Base-by-base conservation (phyloP, 352 stramenopile species). In the Globisporangium rhizosaccharum region DNA sequence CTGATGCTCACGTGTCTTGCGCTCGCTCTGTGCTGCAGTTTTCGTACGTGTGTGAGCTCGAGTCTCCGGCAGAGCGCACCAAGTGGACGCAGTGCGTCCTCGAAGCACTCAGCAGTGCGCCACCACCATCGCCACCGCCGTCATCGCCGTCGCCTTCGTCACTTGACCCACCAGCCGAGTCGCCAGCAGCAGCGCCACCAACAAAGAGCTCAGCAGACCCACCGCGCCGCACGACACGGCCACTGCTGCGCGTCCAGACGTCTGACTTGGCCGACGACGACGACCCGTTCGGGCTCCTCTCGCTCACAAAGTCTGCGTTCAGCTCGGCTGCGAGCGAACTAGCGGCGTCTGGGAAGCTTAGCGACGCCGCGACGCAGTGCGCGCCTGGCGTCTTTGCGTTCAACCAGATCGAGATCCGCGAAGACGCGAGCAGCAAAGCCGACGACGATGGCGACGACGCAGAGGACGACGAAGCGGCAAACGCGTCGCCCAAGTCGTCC, bases 231-330 rank as follows among this genome's bases (percentile, higher is more conserved):
- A 28, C 49, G 53, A 18, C 7, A 47, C 68, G 73, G 11, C 72
- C 66, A 47, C 41, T 82, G 39, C 28, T 79, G 33, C 68, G 76
- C 54, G 63, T 73, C 36, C 66, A 69, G 23, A 73, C 67, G n/a
- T 72, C 73, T 5, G 61, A 78, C 54, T 50, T 83, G n/a, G 55
- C 79, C 33, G 67, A 68, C 45, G 73, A 79, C 7, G 72, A 85
- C 10, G 73, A 85, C 36, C 68, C 71, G 0, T 85, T 85, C 39
- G 76, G 76, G 0, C 50, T 85, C 23, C 33, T 83, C 15, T 79
- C 71, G 5, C 52, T 85, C 1, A 74, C 67, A n/a, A 82, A 70
- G 12, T 83, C 76, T 15, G 73, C 73, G 1, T 60, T 85, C 28
- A 77, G 68, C 59, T 62, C 54, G 3, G 36, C 57, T 7, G 28